Base-by-base conservation (phyloP, 192 early-diverging fungal genomes). In the Coemansia sp. region DNA sequence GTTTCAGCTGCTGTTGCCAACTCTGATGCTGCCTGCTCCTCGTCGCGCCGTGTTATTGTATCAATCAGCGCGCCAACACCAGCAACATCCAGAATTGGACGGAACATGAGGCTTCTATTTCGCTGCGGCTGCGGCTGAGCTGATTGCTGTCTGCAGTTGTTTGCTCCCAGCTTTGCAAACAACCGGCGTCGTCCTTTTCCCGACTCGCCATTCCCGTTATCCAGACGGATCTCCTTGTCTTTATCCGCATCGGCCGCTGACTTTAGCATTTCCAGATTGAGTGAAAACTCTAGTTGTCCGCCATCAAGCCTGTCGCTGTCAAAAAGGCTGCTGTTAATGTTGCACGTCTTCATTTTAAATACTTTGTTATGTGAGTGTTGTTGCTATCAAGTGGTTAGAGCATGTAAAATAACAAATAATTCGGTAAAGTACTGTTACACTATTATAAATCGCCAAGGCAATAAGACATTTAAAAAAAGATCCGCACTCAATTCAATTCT, bases 71-170 rank as follows among this genome's bases (percentile, higher is more conserved):
- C 63, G 15, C 79, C 69, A 0, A 81, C 74, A 3, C 70, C 74
- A 1, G 70, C 40, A 12, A 76, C 79, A 43, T 81, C 70, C 48
- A 81, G 42, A 38, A 76, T 43, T 0, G 73, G 79, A 40, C 74
- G 69, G 57, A 81, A 81, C 79, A 81, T 81, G 8, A 81, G 74
- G 32, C 79, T 81, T n/a, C 79, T 56, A 1, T 49, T 52, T 1
- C 79, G 79, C 42, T 60, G 69, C 12, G 79, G 79, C 23, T 59
- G 38, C 57, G 18, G 57, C 57, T 59, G 57, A 6, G 1, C 3
- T 56, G 21, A 5, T 56, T 56, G 54, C 15, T 26, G 54, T 1
- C 1, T 56, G 11, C 54, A 44, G 26, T 56, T 8, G 49, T 13
- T 39, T 16, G 64, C n/a, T 9, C 40, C 40, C 4, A 18, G 23